Percentiles rank a stretch among this genome's conserved stretches.
Conservation (phyloP, 495 filamentous ascomycete species). For the Penicillium verhagenii region DNA sequence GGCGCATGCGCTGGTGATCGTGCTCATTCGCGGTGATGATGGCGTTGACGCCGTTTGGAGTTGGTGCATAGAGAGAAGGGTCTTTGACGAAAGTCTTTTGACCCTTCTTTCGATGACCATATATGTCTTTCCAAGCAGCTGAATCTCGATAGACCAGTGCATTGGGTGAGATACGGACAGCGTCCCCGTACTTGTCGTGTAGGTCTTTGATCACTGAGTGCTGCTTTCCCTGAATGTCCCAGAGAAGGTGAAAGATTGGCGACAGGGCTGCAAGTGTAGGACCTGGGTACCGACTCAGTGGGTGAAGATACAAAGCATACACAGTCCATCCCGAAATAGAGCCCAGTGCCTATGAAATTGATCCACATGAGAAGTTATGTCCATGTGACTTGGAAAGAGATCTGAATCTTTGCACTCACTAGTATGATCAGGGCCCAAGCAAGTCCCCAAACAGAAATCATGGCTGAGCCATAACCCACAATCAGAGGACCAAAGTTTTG, state of each 20-base stretch:
- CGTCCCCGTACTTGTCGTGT: conserved; percentile 52
- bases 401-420: background rate
- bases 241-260: conserved; percentile 15
- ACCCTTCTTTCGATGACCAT: conserved; percentile 46
- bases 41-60: conserved; percentile 24
- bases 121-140: conserved; percentile 59
- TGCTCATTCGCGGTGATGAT: conserved; percentile 40
- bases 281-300: conserved; percentile 19
- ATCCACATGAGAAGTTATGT: background rate
- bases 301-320: conserved; percentile 16
- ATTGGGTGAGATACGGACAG: conserved; percentile 55
- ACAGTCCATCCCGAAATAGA: conserved; percentile 7
- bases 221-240: conserved; percentile 22
- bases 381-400: background rate
- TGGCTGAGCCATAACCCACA: background rate
- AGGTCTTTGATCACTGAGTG: conserved; percentile 33
- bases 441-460: background rate
- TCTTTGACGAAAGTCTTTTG: conserved; percentile 35
- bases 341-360: conserved; percentile 1
- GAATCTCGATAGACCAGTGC: conserved; percentile 50
- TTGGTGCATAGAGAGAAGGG: conserved; percentile 26
- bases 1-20: conserved; percentile 46
- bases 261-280: conserved; percentile 19
- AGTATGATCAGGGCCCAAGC: background rate
- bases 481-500: background rate